Evolutionary conservation across 352 stramenopile genomes (phyloP).

Genomic region (Achlya hypogyna): DNA sequence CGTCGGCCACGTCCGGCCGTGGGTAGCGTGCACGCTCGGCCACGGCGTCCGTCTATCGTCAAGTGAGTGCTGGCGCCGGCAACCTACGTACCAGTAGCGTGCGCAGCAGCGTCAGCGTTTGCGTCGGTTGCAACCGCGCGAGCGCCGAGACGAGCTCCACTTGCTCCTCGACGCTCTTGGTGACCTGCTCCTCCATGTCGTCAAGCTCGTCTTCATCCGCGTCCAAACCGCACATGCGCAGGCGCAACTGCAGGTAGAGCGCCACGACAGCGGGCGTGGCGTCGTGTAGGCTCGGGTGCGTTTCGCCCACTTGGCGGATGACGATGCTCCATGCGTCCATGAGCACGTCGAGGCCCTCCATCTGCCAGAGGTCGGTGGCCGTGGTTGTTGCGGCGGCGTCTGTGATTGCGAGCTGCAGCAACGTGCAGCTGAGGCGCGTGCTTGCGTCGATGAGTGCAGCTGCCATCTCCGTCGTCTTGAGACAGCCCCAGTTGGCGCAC

Average conservation of each 20-base stretch:
- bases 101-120: slow-evolving; percentile 42
- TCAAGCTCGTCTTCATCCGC: slow-evolving; percentile 59
- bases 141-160: slow-evolving; percentile 62
- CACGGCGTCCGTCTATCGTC: background rate
- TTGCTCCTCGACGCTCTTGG: slow-evolving; percentile 50
- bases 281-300: background rate
- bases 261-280: slow-evolving; percentile 45
- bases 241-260: slow-evolving; percentile 64
- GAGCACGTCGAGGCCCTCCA: slow-evolving; percentile 70
- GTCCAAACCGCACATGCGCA: slow-evolving; percentile 59
- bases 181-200: slow-evolving; percentile 72
- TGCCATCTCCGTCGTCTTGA: slow-evolving; percentile 45
- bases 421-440: slow-evolving; percentile 52
- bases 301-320: slow-evolving; percentile 4
- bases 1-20: background rate
- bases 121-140: slow-evolving; percentile 48
- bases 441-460: slow-evolving; percentile 56
- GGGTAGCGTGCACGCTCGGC: background rate
- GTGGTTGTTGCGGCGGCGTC: slow-evolving; percentile 36
- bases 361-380: slow-evolving; percentile 72
- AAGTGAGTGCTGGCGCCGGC: slow-evolving; percentile 29
- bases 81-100: slow-evolving; percentile 44
- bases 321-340: slow-evolving; percentile 76
- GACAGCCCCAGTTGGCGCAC: slow-evolving; percentile 54
- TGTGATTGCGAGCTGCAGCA: slow-evolving; percentile 54